Evolutionary conservation across 2,329 filamentous ascomycete genomes (phyloP).

Genomic region (Didymella arachidicola): DNA sequence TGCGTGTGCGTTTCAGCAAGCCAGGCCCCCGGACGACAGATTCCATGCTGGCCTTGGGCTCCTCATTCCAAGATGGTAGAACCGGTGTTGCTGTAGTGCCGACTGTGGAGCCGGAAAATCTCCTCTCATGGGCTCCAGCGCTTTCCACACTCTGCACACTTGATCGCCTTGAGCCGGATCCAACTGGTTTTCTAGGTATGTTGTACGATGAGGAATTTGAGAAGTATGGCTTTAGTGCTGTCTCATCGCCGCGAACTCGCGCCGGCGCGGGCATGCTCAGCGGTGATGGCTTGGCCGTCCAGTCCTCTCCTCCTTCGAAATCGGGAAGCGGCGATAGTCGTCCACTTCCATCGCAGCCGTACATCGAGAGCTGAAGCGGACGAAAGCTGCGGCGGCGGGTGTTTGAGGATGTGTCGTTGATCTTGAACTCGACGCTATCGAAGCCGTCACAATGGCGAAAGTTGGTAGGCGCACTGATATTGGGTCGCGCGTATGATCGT

Average conservation of each 20-base stretch:
- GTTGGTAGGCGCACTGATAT: constrained; percentile 48
- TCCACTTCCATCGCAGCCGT: constrained; percentile 40
- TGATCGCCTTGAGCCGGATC: constrained; percentile 38
- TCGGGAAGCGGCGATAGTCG: constrained; percentile 52
- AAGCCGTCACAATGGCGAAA: constrained; percentile 47
- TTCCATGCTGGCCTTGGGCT: constrained; percentile 31
- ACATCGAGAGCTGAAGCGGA: constrained; percentile 52
- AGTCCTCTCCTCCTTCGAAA: constrained; percentile 41
- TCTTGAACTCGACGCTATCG: constrained; percentile 44
- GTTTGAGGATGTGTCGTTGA: constrained; percentile 42
- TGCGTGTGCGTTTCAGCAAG: constrained; percentile 38
- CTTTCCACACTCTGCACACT: constrained; percentile 42
- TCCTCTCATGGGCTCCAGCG: constrained; percentile 29
- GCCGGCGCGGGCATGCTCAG: constrained; percentile 46
- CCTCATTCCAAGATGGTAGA: constrained; percentile 36
- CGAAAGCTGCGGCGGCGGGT: constrained; percentile 47
- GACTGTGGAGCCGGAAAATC: constrained; percentile 34
- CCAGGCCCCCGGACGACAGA: constrained; percentile 31
- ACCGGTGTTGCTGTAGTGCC: constrained; percentile 36
- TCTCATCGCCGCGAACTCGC: constrained; percentile 43
- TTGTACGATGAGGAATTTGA: constrained; percentile 39
- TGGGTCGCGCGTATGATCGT: constrained; percentile 46
- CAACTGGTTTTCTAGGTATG: constrained; percentile 46
- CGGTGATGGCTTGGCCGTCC: constrained; percentile 35
- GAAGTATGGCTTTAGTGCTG: constrained; percentile 37